Base-by-base conservation (phyloP, 495 filamentous ascomycete genomes). In the Neurospora tetrasperma region DNA sequence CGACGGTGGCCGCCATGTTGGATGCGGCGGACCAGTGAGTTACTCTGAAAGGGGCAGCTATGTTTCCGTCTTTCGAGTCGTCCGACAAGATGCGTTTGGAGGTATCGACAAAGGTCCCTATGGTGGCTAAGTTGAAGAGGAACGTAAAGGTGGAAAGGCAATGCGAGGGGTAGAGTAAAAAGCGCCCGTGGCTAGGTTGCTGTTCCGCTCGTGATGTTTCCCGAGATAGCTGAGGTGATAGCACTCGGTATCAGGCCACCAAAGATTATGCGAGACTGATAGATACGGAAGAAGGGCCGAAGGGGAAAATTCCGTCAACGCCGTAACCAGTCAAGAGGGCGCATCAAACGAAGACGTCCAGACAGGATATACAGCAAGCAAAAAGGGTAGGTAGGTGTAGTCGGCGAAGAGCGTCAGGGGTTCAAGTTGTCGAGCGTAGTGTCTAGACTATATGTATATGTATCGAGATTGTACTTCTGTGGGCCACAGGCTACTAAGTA, bases 1-100 rank as follows among this genome's bases (percentile, higher is more conserved):
- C 78, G 46, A 81, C 79, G 5, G 79, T 82, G 69, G 79, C 79
- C 71, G 79, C 79, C 79, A 81, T 80, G 31, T 27, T 42, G 10
- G 40, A 42, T 42, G 23, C 39, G n/a, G 16, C 38, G n/a, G n/a
- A 38, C 46, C 20, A 10, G 20, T 44, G 54, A 35, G 11, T 40
- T 12, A 31, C 14, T 39, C 66, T 35, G n/a, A 38, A 27, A 16
- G 23, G 5, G 23, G 27, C 7, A 46, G 20, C 5, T 69, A 48
- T 39, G 71, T 41, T 43, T 40, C 54, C 27, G 54, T 6, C 5
- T 3, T 35, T 18, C 23, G 54, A 18, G 8, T 38, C 54, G 54
- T 62, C 54, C 27, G 27, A 62, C 5, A 62, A 18, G 27, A 12
- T 27, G 54, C 1, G 14, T 31, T 62, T 31, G 54, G 35, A 31